These are phyloP conservation scores for Aspergillus carbonarius DNA, from an alignment of 2,329 filamentous ascomycete species.

Conservation along the genomic window DNA sequence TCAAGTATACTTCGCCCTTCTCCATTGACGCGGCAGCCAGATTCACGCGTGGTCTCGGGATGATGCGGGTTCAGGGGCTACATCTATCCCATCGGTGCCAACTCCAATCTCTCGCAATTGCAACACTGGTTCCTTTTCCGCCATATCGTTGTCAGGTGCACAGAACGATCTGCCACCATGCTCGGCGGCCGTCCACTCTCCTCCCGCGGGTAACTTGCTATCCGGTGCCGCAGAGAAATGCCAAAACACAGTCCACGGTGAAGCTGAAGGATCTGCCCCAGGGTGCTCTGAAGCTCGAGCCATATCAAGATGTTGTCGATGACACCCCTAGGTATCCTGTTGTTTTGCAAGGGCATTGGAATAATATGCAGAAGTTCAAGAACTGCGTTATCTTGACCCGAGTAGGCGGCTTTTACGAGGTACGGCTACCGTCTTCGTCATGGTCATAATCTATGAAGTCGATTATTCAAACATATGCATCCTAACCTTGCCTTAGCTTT, in stretches of 20 bases:
- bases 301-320: conserved; percentile 44
- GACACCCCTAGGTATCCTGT: conserved; percentile 69
- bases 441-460: neutral
- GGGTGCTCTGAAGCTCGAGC: conserved; percentile 50
- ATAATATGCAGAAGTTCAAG: conserved; percentile 85
- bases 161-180: conserved; percentile 34
- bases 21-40: neutral
- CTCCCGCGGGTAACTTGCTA: conserved; percentile 16
- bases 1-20: neutral
- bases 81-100: neutral
- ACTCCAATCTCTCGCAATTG: neutral
- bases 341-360: conserved; percentile 81
- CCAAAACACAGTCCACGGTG: conserved; percentile 38
- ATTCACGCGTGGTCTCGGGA: conserved; percentile 3
- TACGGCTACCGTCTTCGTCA: conserved; percentile 24
- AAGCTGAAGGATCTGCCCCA: conserved; percentile 56
- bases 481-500: conserved; percentile 55
- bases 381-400: conserved; percentile 90
- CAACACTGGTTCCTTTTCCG: neutral
- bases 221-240: conserved; percentile 26
- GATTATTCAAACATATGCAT: neutral
- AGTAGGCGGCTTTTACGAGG: conserved; percentile 93
- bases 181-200: conserved; percentile 22
- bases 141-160: conserved; percentile 23
- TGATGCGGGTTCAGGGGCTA: conserved; percentile 28